A percentile compares a stretch with the other conserved stretches of the same genome.
Evolutionary conservation across 306 rosid genomes (phyloP).

Genomic region (Dalbergia oliveri): DNA sequence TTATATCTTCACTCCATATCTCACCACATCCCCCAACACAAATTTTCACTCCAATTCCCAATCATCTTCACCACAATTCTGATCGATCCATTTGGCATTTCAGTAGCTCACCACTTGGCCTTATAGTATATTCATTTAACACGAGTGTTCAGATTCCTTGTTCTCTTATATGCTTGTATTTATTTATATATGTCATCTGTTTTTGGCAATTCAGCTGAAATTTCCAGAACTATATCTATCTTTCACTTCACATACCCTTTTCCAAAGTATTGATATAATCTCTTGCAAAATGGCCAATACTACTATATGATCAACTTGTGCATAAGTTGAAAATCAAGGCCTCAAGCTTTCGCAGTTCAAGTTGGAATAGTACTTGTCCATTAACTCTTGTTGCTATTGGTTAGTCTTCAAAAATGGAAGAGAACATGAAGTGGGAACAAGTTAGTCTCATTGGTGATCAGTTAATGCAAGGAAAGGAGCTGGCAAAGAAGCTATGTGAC

Average conservation of each 20-base stretch:
- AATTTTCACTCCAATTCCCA: conserved; percentile 23
- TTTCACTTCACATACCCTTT: conserved; percentile 9
- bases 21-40: conserved; percentile 3
- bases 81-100: conserved; percentile 35
- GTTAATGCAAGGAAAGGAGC: conserved; percentile 70
- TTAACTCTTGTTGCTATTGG: not conserved
- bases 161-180: conserved; percentile 18
- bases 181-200: not conserved
- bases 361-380: not conserved
- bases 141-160: conserved; percentile 13
- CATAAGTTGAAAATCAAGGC: not conserved
- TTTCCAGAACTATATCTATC: not conserved
- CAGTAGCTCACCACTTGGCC: conserved; percentile 31
- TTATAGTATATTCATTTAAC: not conserved
- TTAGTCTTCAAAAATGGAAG: conserved; percentile 48
- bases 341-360: not conserved
- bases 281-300: conserved; percentile 13
- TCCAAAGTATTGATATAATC: not conserved
- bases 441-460: conserved; percentile 54
- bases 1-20: conserved; percentile 25
- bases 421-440: conserved; percentile 53
- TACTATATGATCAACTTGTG: not conserved
- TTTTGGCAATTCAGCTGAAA: not conserved
- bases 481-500: conserved; percentile 59
- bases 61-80: not conserved